A percentile compares a stretch with the other conserved stretches of the same genome.
Evolutionary conservation across 2,329 filamentous ascomycete genomes (phyloP).

Genomic region (Arthrobotrys pseudoclavata): DNA sequence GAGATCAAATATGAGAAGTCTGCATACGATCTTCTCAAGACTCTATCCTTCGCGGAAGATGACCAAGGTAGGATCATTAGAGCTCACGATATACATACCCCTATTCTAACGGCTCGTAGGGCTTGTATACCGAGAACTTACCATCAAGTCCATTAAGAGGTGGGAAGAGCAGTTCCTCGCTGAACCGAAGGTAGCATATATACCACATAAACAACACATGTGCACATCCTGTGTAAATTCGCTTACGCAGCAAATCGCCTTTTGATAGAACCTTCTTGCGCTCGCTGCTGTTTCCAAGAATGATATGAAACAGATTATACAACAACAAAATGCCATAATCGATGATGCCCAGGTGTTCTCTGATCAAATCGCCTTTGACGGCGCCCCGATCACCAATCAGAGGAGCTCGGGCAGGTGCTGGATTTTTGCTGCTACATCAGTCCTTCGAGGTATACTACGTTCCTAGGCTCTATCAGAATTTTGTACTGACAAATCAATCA

Average conservation of each 20-base stretch:
- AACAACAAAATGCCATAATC: slow-evolving; percentile 69
- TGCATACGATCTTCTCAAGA: slow-evolving; percentile 42
- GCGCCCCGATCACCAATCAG: slow-evolving; percentile 87
- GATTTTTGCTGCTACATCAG: slow-evolving; percentile 92
- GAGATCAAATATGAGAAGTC: slow-evolving; percentile 39
- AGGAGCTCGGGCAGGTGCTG: slow-evolving; percentile 85
- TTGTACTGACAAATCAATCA: neutral
- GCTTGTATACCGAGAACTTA: slow-evolving; percentile 27
- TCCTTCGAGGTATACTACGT: slow-evolving; percentile 74
- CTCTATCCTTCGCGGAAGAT: slow-evolving; percentile 57
- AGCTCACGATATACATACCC: neutral
- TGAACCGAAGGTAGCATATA: slow-evolving; percentile 61
- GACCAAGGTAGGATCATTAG: slow-evolving; percentile 22
- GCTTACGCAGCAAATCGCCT: neutral
- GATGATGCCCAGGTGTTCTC: slow-evolving; percentile 86
- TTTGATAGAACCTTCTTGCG: slow-evolving; percentile 62
- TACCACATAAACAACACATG: slow-evolving; percentile 23
- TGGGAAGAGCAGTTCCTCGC: slow-evolving; percentile 62
- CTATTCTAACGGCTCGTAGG: neutral
- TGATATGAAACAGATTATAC: slow-evolving; percentile 62
- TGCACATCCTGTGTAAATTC: neutral
- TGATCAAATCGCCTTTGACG: slow-evolving; percentile 83
- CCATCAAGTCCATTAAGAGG: slow-evolving; percentile 57
- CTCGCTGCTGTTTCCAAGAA: slow-evolving; percentile 62
- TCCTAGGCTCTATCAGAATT: neutral